Evolutionary conservation across 1,284 basidiomycete genomes (phyloP), one percentile per base, ranked within the genome.

Genomic region (Sanguinoderma infundibulare): DNA sequence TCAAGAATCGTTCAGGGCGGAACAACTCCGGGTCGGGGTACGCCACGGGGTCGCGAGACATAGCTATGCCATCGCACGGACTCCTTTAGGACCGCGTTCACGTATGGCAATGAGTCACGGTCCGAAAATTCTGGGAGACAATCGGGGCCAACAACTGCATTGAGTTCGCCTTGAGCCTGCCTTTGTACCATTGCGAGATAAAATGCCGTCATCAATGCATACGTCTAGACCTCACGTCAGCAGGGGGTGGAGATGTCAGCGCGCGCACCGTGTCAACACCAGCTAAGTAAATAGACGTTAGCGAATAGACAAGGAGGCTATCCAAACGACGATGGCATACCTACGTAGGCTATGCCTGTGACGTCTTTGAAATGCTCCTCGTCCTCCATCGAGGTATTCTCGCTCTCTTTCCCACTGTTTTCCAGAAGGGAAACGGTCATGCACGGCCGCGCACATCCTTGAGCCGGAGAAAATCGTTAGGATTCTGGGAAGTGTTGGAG

Each of bases 91-190:
- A 74, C 34, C 4, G 72, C 73, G 17, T 67, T 59, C 12, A 75
- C 61, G 59, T 75, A 77, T 1, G 74, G 72, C 24, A 77, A 58
- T 10, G 56, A 47, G 9, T 61, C 60, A 7, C 68, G 44, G 57
- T 78, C 77, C 1, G 55, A 60, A 30, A 75, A 71, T 3, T 64
- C 66, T 0, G 77, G 77, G 20, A 77, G 55, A 24, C 73, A 60
- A 14, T 70, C 61, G 5, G 55, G 38, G n/a, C 74, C 73, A 20
- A 75, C 61, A 24, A 75, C 69, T 2, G 52, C 44, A 60, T 76
- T 74, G 17, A 77, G 56, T 52, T 77, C 74, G 17, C 56, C 65
- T 51, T 74, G 74, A 2, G 74, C 75, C 9, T 60, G 64, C 10
- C 55, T 55, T 55, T 73, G 73, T 14, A 70, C 62, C 72, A 75